Evolutionary conservation across 495 filamentous ascomycete genomes (phyloP).

Genomic region (Penicillium odoratum): DNA sequence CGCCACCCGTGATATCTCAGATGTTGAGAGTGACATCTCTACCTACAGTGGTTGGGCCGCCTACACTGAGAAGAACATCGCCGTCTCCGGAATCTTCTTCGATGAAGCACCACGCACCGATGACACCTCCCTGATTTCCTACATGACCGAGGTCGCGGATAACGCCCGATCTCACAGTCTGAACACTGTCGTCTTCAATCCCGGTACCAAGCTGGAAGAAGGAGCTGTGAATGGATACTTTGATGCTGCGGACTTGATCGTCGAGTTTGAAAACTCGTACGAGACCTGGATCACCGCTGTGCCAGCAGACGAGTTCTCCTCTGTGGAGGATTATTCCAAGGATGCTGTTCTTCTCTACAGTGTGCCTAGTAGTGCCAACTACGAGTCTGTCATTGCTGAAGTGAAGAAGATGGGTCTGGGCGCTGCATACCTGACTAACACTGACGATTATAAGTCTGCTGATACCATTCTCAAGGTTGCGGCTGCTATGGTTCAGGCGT

Average conservation of each 20-base stretch:
- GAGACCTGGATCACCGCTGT: conserved; percentile 11
- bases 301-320: conserved; percentile 13
- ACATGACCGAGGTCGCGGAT: conserved; percentile 32
- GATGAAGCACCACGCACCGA: conserved; percentile 41
- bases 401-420: conserved; percentile 23
- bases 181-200: conserved; percentile 22
- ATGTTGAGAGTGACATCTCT: conserved; percentile 38
- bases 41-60: conserved; percentile 43
- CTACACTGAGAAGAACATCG: conserved; percentile 29
- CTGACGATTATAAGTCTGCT: conserved; percentile 16
- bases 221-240: conserved; percentile 18
- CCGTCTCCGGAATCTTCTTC: conserved; percentile 50
- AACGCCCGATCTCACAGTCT: conserved; percentile 21
- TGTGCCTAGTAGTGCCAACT: conserved; percentile 12
- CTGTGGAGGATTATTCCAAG: conserved; percentile 7
- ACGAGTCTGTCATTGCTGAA: conserved; percentile 14
- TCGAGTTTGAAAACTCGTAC: conserved; percentile 27
- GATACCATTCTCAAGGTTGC: conserved; percentile 17
- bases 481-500: conserved; percentile 8
- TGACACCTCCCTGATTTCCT: conserved; percentile 24
- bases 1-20: conserved; percentile 24
- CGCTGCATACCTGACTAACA: conserved; percentile 24
- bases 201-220: conserved; percentile 16
- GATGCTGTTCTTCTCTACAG: conserved; percentile 23
- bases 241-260: conserved; percentile 21